phyloP scores from a whole-genome alignment of 2,329 filamentous ascomycete species.

The Fusarium phyllophilum region DNA sequence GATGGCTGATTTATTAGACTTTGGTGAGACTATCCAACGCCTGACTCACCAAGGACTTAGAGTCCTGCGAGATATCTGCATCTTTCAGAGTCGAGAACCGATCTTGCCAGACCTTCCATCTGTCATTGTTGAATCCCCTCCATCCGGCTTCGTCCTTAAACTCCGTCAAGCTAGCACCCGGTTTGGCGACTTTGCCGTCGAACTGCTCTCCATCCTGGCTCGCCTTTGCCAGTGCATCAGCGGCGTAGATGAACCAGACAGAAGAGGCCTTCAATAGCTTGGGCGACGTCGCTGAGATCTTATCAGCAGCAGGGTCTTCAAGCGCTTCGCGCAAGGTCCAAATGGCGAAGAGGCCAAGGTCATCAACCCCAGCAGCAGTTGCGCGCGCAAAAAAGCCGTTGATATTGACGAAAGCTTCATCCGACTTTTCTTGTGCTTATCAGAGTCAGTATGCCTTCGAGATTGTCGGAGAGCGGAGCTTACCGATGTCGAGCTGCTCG shows the following conservation, averaged over 20 bases:
- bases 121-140: conserved; percentile 23
- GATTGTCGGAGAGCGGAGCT: neutral
- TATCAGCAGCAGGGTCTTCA: conserved; percentile 23
- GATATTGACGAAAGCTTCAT: conserved; percentile 16
- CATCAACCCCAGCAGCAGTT: conserved; percentile 15
- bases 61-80: neutral
- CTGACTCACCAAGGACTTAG: neutral
- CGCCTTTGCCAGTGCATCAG: neutral
- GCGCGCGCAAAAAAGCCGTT: conserved; percentile 32
- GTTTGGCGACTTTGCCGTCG: conserved; percentile 31
- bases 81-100: neutral
- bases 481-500: conserved; percentile 33
- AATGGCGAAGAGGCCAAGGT: conserved; percentile 31
- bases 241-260: conserved; percentile 30
- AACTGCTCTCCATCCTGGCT: conserved; percentile 27
- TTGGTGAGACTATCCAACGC: neutral
- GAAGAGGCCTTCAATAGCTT: conserved; percentile 8
- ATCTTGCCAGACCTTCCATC: conserved; percentile 26
- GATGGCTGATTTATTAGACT: neutral
- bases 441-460: fast-evolving
- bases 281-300: neutral
- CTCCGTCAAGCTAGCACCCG: conserved; percentile 11
- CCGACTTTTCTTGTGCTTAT: conserved; percentile 24
- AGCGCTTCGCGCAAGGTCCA: conserved; percentile 31
- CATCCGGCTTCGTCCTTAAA: conserved; percentile 12